These are phyloP conservation scores for Gossypium lobatum DNA, from an alignment of 441 rosid species.

Conservation along the genomic window DNA sequence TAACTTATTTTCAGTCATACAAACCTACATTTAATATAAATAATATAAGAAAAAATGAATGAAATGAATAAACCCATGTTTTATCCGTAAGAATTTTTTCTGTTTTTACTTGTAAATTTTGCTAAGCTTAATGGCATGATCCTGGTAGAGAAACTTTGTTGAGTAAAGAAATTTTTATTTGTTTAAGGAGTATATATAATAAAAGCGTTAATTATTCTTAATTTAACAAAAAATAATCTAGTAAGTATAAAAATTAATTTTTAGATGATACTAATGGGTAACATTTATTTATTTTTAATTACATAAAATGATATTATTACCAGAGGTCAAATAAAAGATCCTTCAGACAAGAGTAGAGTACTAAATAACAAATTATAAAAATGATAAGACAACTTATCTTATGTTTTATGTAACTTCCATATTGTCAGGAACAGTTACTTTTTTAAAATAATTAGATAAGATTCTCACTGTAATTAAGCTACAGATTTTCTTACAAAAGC, in stretches of 20 bases:
- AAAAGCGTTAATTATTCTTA: no score
- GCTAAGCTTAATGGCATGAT: not conserved
- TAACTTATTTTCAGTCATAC: no score
- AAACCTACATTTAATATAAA: no score
- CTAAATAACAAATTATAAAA: not conserved
- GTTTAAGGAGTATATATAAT: no score
- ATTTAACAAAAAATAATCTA: not conserved
- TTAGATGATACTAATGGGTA: no score
- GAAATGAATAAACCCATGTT: not conserved
- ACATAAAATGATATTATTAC: not conserved
- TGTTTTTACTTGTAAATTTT: not conserved
- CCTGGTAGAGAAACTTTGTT: no score
- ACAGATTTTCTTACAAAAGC: not conserved
- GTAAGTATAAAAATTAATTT: no score
- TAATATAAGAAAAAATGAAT: no score
- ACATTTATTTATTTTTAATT: not conserved
- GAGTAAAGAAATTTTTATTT: no score
- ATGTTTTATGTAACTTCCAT: slow-evolving; percentile 19
- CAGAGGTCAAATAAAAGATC: slow-evolving; percentile 18
- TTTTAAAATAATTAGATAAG: not conserved
- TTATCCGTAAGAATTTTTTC: not conserved
- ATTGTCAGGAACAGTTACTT: slow-evolving; percentile 20
- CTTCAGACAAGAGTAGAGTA: slow-evolving; percentile 6
- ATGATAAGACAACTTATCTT: slow-evolving; percentile 4
- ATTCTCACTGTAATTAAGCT: slow-evolving; percentile 2